Conservation (phyloP, 176 grass and related monocot species). For the Rhynchospora tenuis region DNA sequence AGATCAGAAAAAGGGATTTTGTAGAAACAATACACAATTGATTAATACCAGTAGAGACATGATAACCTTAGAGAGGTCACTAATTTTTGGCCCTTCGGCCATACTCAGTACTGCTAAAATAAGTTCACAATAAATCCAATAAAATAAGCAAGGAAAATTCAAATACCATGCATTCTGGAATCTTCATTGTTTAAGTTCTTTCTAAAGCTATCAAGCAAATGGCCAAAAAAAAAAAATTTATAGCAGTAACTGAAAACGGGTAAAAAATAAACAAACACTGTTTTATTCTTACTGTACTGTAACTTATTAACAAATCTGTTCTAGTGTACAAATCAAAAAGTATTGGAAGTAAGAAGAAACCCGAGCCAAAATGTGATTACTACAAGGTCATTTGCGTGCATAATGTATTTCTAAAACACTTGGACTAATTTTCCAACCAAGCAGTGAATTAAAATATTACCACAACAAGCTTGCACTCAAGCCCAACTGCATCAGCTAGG, state of each 20-base stretch:
- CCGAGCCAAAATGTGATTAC: background rate
- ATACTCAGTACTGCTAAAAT: background rate
- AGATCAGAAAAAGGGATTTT: constrained; percentile 17
- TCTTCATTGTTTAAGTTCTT: background rate
- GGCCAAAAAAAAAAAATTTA: background rate
- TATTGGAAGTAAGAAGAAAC: constrained; percentile 25
- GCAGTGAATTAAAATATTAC: constrained; percentile 37
- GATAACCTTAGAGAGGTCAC: background rate
- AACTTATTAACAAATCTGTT: background rate
- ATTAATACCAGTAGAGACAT: background rate
- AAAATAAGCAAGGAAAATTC: background rate
- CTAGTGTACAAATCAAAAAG: constrained; percentile 9
- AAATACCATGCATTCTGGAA: background rate
- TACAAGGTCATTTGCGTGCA: background rate
- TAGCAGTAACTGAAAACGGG: background rate
- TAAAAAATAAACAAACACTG: background rate
- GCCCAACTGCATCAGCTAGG: constrained; percentile 81
- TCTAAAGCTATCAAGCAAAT: background rate
- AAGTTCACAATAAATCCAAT: background rate
- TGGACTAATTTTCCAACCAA: background rate
- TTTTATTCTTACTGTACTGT: background rate
- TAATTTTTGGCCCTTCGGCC: background rate
- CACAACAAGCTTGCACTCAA: constrained; percentile 85
- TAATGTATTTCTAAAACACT: background rate
- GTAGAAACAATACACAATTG: background rate